Base-by-base conservation (phyloP, 345 rosid genomes). In the Euphorbia pulcherrima region DNA sequence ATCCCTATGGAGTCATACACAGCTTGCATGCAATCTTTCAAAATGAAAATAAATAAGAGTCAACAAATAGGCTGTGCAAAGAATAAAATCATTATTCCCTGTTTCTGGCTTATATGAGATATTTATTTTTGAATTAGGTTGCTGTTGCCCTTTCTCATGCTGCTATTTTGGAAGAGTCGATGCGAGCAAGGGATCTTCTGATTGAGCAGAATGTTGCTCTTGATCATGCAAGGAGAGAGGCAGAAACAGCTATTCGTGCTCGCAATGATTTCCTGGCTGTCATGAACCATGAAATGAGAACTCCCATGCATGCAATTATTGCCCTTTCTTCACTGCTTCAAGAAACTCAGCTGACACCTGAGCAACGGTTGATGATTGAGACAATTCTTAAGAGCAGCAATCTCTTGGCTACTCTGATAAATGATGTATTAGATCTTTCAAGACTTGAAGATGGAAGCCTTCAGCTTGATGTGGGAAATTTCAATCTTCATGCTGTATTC, bases 221-320 rank as follows among this genome's bases (percentile, higher is more conserved):
- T 71, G 97, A 95, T 80, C 81, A 69, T 35, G 98, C 99, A 30
- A 87, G 98, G 70, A 79, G 88, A 78, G 98, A 95, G 75, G 97
- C 99, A 23, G 99, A 95, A 75, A 95, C 92, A 50, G 97, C 99
- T 24, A 87, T 95, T 65, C 84, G 85, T 72, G 98, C 99, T 54
- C 94, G 97, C 12, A 95, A 95, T 64, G 98, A 90, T 82, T 95
- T 95, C 87, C 73, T 95, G 78, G 98, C 97, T 33, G 99, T 95
- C 65, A 95, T 95, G 99, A 92, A 95, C 79, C 97, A 95, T 75
- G 97, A 95, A 78, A 95, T 95, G 99, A 85, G 97, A 74, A 95
- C 97, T 35, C 99, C 99, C 7, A 95, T 95, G 99, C 97, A 95
- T 74, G 98, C 94, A 6, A 82, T 92, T 72, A 88, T 95, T 30